Conservation (phyloP, 257 asterid species). For the Phtheirospermum japonicum region DNA sequence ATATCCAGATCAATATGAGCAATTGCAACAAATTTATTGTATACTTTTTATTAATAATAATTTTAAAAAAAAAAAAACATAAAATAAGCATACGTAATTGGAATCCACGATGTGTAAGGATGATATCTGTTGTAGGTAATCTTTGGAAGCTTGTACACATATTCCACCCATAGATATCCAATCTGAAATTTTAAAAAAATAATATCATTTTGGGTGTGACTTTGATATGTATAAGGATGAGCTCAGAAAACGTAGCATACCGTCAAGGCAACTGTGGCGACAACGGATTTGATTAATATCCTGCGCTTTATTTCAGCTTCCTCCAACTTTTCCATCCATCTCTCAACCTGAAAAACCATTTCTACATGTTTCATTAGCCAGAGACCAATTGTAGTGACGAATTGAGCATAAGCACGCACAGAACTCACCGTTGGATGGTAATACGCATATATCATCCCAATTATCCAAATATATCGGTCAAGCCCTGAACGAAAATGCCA, state of each 20-base stretch:
- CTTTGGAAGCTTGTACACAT: conserved; percentile 85
- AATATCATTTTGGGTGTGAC: conserved; percentile 16
- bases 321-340: conserved; percentile 94
- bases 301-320: conserved; percentile 75
- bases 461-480: conserved; percentile 88
- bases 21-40: conserved; percentile 19
- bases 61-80: neutral
- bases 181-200: conserved; percentile 37
- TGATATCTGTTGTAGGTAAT: conserved; percentile 76
- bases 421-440: conserved; percentile 81
- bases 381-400: neutral
- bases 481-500: conserved; percentile 91
- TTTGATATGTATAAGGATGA: conserved; percentile 22
- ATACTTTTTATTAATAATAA: neutral
- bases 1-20: conserved; percentile 15
- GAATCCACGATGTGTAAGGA: conserved; percentile 97
- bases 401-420: conserved; percentile 1
- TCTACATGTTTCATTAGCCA: conserved; percentile 18
- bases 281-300: conserved; percentile 57
- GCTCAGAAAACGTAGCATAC: conserved; percentile 43
- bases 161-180: conserved; percentile 85
- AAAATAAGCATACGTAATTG: conserved; percentile 59
- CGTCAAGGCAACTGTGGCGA: conserved; percentile 48
- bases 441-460: conserved; percentile 87
- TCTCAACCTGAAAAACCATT: conserved; percentile 61